A percentile compares a stretch with the other conserved stretches of the same genome.
phyloP scores from a whole-genome alignment of 176 grass and related monocot species.

The Poa annua region DNA sequence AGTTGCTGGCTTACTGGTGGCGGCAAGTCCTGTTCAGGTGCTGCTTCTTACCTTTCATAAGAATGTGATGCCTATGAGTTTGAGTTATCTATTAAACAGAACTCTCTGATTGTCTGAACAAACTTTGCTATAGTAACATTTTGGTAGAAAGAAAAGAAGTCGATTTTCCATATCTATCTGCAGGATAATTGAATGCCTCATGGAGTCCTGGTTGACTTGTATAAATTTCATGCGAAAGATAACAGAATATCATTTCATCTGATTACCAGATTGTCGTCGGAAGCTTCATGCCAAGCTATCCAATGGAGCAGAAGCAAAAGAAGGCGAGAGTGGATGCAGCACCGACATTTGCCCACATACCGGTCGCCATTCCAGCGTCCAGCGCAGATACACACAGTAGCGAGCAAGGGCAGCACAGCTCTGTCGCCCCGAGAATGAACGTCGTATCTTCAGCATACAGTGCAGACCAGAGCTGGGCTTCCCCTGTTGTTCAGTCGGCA shows the following conservation, averaged over 20 bases:
- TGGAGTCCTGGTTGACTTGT: too few species aligned
- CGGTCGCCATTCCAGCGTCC: conserved; percentile 55
- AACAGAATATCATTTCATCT: not conserved
- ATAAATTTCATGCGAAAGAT: not conserved
- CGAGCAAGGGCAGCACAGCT: conserved; percentile 49
- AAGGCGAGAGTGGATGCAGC: conserved; percentile 46
- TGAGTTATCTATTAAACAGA: not conserved
- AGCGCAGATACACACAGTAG: conserved; percentile 48
- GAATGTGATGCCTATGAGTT: not conserved
- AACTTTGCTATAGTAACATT: not conserved
- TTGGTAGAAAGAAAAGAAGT: not conserved
- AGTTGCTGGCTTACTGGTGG: conserved; percentile 81
- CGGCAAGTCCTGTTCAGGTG: conserved; percentile 91
- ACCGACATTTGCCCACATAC: conserved; percentile 37
- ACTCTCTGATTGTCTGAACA: not conserved
- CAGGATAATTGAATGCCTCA: not conserved
- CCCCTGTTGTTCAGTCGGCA: conserved; percentile 52
- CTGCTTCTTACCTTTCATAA: not conserved
- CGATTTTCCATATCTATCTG: not conserved
- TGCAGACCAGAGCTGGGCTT: conserved; percentile 62
- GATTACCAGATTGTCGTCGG: conserved; percentile 75
- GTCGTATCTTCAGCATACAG: conserved; percentile 44
- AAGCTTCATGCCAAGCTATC: conserved; percentile 86
- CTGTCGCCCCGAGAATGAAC: conserved; percentile 33
- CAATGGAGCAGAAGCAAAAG: conserved; percentile 76